Percentiles rank a stretch among this genome's conserved stretches.
Evolutionary conservation across 2,329 filamentous ascomycete species (phyloP).

Genomic region (Amauroascus niger): DNA sequence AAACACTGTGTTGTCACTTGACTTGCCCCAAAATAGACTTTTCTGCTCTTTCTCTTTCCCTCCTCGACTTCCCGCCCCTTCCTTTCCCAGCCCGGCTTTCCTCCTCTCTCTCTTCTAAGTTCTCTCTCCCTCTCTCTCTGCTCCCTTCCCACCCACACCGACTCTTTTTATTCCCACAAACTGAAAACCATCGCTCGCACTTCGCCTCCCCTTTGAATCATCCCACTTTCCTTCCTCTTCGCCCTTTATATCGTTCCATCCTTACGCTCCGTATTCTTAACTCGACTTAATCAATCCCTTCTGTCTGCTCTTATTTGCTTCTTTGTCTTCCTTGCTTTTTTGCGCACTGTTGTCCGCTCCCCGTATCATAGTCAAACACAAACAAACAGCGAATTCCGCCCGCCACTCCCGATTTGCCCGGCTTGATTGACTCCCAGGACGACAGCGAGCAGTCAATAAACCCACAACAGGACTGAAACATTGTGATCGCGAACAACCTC

Average conservation of each 20-base stretch:
- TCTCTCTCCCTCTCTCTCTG: conserved; percentile 14
- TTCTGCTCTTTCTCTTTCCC: background rate
- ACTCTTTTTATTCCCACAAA: background rate
- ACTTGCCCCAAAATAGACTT: background rate
- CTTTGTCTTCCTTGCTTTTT: conserved; percentile 15
- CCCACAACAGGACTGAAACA: too few relatives aligned
- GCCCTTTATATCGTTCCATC: conserved; percentile 18
- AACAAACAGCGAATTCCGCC: conserved; percentile 6
- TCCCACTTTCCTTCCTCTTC: conserved; percentile 14
- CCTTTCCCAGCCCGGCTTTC: too few relatives aligned
- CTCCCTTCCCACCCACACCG: conserved; percentile 7
- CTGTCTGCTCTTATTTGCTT: background rate
- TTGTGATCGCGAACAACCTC: too few relatives aligned
- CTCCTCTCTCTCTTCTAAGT: background rate
- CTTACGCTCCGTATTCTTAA: conserved; percentile 11
- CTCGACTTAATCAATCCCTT: background rate
- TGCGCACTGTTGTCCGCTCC: conserved; percentile 12
- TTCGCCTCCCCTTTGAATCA: conserved; percentile 23
- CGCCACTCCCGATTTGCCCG: background rate
- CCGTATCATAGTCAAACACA: conserved; percentile 14
- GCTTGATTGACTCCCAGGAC: background rate
- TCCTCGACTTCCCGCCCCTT: background rate
- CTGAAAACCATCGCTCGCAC: background rate
- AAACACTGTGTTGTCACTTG: conserved; percentile 10
- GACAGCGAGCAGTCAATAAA: too few relatives aligned